Conservation (phyloP, 2,329 filamentous ascomycete genomes). For the Chaetomium sp. region DNA sequence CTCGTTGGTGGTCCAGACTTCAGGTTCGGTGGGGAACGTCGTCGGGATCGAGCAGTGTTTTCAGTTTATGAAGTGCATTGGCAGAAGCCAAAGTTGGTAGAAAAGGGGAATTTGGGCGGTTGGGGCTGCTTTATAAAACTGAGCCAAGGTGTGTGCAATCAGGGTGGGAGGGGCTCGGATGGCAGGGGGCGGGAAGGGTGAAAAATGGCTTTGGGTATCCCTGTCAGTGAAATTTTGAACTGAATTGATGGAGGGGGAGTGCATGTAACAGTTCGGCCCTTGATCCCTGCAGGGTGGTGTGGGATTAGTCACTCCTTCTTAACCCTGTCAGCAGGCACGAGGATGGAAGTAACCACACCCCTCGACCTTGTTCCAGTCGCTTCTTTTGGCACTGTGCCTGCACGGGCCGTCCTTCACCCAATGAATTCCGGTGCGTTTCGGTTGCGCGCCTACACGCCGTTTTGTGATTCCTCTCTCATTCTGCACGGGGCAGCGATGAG, state of each 20-base stretch:
- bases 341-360: conserved; percentile 27
- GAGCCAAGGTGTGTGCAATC: conserved; percentile 27
- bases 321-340: conserved; percentile 20
- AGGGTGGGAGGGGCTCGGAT: conserved; percentile 16
- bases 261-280: conserved; percentile 1
- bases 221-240: conserved; percentile 23
- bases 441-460: background rate
- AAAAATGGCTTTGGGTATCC: conserved; percentile 19
- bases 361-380: conserved; percentile 19
- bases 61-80: conserved; percentile 28
- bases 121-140: conserved; percentile 30
- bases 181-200: conserved; percentile 15
- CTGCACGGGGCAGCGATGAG: background rate
- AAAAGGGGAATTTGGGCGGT: conserved; percentile 32
- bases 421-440: conserved; percentile 16
- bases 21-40: conserved; percentile 26
- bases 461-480: background rate
- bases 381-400: conserved; percentile 29
- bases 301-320: conserved; percentile 23
- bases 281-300: conserved; percentile 21
- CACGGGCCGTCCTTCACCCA: conserved; percentile 20
- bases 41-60: conserved; percentile 21
- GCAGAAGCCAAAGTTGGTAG: conserved; percentile 35
- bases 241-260: conserved; percentile 28
- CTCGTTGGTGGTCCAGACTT: conserved; percentile 42